Base-by-base conservation (phyloP, 1,284 basidiomycete genomes). In the Schizophyllum amplum region DNA sequence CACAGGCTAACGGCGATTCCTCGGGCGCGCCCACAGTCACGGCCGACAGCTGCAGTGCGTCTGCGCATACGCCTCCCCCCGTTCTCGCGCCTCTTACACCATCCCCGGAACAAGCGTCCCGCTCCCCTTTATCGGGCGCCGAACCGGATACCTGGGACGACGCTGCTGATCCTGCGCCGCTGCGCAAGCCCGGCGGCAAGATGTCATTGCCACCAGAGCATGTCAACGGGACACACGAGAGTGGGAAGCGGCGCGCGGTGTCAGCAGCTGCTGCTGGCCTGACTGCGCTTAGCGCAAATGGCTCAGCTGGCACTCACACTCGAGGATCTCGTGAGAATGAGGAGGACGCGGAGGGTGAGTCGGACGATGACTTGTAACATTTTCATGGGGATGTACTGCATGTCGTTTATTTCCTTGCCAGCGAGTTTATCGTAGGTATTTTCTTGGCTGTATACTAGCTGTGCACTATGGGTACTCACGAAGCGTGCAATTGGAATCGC, bases 321-420 rank as follows among this genome's bases (percentile, higher is more conserved):
- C 33, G 33, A 13, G 13, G 77, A 79, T 69, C 74, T 1, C 68
- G 73, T 5, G 72, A 73, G 23, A 64, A 51, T 24, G 50, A 56
- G 21, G 49, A 51, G 21, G 22, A 51, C 21, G 49, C 49, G 49
- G 49, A 51, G 21, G 24, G 21, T 25, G 49, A 22, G 21, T 51
- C 49, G 49, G 49, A 51, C 15, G 22, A 51, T 24, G 50, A 42
- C 33, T 42, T 42, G 33, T 42, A 42, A 42, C 33, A 42, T 9
- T 17, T 42, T 9, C 33, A 13, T 42, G 13, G 13, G 13, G 33
- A 17, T 42, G 33, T 42, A 42, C n/a, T n/a, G n/a, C n/a, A n/a
- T n/a, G n/a, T 42, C 33, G 33, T 42, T 42, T 42, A 42, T 42
- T 42, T 42, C n/a, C 33, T 42, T 42, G 33, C 33, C 33, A 42